Conservation (phyloP, 1,284 basidiomycete genomes). For the Omphalotus olearius region DNA sequence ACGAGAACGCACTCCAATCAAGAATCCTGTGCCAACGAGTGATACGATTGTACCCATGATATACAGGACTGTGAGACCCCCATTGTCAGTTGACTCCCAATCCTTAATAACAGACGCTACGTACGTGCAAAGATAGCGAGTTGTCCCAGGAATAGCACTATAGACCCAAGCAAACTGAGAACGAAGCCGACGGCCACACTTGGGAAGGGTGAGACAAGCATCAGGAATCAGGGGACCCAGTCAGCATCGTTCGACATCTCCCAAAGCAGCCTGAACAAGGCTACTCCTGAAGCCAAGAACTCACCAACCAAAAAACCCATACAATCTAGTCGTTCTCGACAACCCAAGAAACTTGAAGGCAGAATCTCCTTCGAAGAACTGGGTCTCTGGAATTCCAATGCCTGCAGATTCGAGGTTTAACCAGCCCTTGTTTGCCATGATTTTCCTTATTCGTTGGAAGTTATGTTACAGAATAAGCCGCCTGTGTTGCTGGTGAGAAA, state of each 20-base stretch:
- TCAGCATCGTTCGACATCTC: background rate
- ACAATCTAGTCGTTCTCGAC: conserved; percentile 75
- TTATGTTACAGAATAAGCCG: background rate
- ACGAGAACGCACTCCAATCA: conserved; percentile 68
- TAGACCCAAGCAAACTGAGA: conserved; percentile 77
- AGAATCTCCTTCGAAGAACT: conserved; percentile 80
- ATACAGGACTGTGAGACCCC: conserved; percentile 62
- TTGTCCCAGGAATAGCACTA: conserved; percentile 74
- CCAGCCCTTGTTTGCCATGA: conserved; percentile 52
- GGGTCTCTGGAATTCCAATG: conserved; percentile 59
- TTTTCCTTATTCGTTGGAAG: conserved; percentile 11
- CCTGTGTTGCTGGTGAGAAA: background rate
- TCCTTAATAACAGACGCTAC: conserved; percentile 24
- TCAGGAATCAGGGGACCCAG: background rate
- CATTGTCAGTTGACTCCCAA: conserved; percentile 7
- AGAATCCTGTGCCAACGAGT: conserved; percentile 85
- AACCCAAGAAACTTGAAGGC: conserved; percentile 79
- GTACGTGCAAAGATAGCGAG: conserved; percentile 74
- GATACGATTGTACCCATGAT: conserved; percentile 79
- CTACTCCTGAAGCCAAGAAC: conserved; percentile 21
- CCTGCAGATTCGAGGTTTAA: conserved; percentile 68
- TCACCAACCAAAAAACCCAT: conserved; percentile 82
- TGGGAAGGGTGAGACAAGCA: conserved; percentile 5
- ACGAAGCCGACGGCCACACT: conserved; percentile 73
- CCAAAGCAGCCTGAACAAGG: background rate